Evolutionary conservation across 306 rosid species (phyloP).

Genomic region (Rosa multiflora): DNA sequence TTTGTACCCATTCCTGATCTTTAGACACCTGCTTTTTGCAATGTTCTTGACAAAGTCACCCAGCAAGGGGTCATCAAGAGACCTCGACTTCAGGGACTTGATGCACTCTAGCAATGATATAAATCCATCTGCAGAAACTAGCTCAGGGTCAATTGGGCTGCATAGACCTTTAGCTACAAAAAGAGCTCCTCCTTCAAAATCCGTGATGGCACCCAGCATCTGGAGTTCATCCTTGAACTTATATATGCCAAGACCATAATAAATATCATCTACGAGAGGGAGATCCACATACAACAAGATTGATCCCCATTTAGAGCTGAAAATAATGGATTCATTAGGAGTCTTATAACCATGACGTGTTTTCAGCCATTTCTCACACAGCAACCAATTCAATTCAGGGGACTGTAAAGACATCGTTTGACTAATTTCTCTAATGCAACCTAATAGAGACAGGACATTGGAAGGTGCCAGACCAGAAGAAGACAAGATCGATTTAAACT

Average conservation of each 20-base stretch:
- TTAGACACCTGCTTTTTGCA: conserved; percentile 14
- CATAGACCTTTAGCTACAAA: conserved; percentile 23
- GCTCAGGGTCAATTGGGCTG: conserved; percentile 4
- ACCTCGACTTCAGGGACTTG: neutral
- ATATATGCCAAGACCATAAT: conserved; percentile 11
- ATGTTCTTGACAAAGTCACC: conserved; percentile 10
- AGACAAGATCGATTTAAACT: conserved; percentile 7
- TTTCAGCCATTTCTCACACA: conserved; percentile 27
- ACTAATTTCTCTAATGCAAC: conserved; percentile 11
- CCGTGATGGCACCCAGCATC: conserved; percentile 22
- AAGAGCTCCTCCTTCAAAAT: conserved; percentile 22
- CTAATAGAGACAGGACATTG: conserved; percentile 14
- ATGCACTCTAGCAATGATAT: conserved; percentile 25
- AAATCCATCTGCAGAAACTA: conserved; percentile 14
- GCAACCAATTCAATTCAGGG: conserved; percentile 12
- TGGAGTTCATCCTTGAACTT: conserved; percentile 24
- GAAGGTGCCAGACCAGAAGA: conserved; percentile 6
- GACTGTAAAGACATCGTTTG: neutral
- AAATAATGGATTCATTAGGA: conserved; percentile 25
- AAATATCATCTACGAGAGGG: conserved; percentile 27
- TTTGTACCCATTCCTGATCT: conserved; percentile 15
- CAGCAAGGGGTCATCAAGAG: neutral
- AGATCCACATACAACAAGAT: conserved; percentile 18
- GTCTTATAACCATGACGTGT: conserved; percentile 31
- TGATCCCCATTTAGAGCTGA: conserved; percentile 15